phyloP scores from a whole-genome alignment of 441 rosid genomes.

The Jatropha podagrica region DNA sequence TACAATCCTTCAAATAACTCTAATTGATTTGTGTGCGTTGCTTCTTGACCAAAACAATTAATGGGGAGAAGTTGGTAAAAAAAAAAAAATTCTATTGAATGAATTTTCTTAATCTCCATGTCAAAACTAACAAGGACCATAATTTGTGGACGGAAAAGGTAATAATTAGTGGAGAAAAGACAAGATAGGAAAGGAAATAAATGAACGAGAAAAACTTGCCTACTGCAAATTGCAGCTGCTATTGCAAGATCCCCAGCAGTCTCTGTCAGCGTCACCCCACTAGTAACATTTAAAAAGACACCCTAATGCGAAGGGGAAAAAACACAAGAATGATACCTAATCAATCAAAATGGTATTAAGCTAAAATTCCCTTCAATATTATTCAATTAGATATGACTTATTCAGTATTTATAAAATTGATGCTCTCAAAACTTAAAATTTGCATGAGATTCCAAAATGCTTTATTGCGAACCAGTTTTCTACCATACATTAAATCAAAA shows the following conservation, averaged over 20 bases:
- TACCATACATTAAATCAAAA: not conserved
- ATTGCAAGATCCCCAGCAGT: constrained; percentile 93
- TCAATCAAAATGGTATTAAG: not conserved
- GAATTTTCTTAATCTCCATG: no score
- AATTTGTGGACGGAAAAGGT: not conserved
- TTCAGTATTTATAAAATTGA: not conserved
- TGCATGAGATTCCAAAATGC: not conserved
- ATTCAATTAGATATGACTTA: not conserved
- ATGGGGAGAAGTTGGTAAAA: no score
- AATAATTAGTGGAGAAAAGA: not conserved
- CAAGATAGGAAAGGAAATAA: not conserved
- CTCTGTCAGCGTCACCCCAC: constrained; percentile 73
- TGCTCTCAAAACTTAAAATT: not conserved
- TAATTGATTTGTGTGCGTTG: no score
- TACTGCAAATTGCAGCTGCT: constrained; percentile 96
- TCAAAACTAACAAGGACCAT: not conserved
- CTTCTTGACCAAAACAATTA: no score
- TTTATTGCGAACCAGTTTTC: not conserved
- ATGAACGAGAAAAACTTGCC: constrained; percentile 35
- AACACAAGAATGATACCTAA: not conserved
- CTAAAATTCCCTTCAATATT: not conserved
- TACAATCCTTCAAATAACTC: no score
- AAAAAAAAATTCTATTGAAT: no score
- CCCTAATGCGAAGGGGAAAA: not conserved
- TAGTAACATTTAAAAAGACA: constrained; percentile 70